phyloP scores from a whole-genome alignment of 495 filamentous ascomycete species.

The Penicillium pancosmium region DNA sequence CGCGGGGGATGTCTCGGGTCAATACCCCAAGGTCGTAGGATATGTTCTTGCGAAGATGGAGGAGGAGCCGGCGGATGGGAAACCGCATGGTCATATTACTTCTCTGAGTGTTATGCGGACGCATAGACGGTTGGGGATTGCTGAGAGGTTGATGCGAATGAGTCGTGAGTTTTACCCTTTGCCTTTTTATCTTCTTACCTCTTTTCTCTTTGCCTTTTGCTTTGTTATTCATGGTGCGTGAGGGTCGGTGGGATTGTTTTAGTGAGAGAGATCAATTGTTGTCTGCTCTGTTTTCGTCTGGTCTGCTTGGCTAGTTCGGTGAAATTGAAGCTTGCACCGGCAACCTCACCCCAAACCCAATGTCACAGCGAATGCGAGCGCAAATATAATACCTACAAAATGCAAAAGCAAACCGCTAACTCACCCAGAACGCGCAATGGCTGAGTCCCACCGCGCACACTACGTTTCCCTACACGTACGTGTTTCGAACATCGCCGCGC shows the following conservation, averaged over 20 bases:
- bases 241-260: too few species aligned
- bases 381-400: too few species aligned
- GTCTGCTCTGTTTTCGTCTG: not conserved
- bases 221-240: not conserved
- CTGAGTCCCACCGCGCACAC: slow-evolving; percentile 84
- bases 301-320: not conserved
- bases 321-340: too few species aligned
- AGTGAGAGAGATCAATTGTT: too few species aligned
- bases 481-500: slow-evolving; percentile 85
- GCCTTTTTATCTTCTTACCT: slow-evolving; percentile 5
- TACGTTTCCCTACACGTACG: slow-evolving; percentile 97
- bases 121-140: slow-evolving; percentile 85
- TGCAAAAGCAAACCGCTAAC: not conserved
- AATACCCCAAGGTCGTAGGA: slow-evolving; percentile 96
- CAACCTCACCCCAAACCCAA: too few species aligned
- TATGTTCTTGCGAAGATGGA: slow-evolving; percentile 99
- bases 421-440: slow-evolving; percentile 84
- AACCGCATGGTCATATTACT: slow-evolving; percentile 96
- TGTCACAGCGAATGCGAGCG: too few species aligned
- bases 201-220: slow-evolving; percentile 8
- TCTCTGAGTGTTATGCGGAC: slow-evolving; percentile 95
- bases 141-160: slow-evolving; percentile 96
- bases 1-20: slow-evolving; percentile 54
- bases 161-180: slow-evolving; percentile 66
- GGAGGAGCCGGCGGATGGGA: slow-evolving; percentile 88